A percentile compares a stretch with the other conserved stretches of the same genome.
Evolutionary conservation across 1,139 yeast genomes (phyloP).

Genomic region (Scheffersomyces insectosa): DNA sequence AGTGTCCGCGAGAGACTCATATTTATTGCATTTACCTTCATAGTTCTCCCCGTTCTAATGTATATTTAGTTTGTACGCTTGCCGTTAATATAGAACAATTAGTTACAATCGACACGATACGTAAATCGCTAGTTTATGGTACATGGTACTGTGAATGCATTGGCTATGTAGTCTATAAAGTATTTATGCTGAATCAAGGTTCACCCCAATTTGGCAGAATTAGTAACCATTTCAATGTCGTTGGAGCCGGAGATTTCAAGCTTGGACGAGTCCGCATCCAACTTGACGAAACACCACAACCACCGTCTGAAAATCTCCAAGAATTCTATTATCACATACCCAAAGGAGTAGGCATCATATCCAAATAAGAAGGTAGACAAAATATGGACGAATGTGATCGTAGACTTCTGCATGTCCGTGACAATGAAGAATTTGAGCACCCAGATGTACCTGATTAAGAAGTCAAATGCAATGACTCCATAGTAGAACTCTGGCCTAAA

Average conservation of each 20-base stretch:
- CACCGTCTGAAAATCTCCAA: slow-evolving; percentile 81
- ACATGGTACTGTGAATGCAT: too few relatives aligned
- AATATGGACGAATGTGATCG: slow-evolving; percentile 14
- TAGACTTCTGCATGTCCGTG: slow-evolving; percentile 20
- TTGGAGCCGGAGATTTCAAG: slow-evolving; percentile 13
- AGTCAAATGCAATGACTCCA: slow-evolving; percentile 59
- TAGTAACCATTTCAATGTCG: slow-evolving; percentile 19
- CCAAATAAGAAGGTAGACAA: slow-evolving; percentile 35
- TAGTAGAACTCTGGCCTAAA: slow-evolving; percentile 42
- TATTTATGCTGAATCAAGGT: background rate
- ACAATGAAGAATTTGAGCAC: slow-evolving; percentile 49
- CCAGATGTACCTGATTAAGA: slow-evolving; percentile 75
- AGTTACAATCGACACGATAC: too few relatives aligned
- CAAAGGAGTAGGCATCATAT: slow-evolving; percentile 53
- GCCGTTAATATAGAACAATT: too few relatives aligned
- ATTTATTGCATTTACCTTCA: too few relatives aligned
- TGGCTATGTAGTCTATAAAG: background rate
- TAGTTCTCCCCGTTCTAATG: too few relatives aligned
- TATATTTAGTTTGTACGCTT: too few relatives aligned
- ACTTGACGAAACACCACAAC: slow-evolving; percentile 83
- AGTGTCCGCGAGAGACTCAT: too few relatives aligned
- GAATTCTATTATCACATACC: slow-evolving; percentile 63
- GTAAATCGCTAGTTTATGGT: too few relatives aligned
- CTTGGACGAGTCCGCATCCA: slow-evolving; percentile 73
- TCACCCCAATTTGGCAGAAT: background rate